phyloP scores from a whole-genome alignment of 176 grass and related monocot species.

The Eleusine indica region DNA sequence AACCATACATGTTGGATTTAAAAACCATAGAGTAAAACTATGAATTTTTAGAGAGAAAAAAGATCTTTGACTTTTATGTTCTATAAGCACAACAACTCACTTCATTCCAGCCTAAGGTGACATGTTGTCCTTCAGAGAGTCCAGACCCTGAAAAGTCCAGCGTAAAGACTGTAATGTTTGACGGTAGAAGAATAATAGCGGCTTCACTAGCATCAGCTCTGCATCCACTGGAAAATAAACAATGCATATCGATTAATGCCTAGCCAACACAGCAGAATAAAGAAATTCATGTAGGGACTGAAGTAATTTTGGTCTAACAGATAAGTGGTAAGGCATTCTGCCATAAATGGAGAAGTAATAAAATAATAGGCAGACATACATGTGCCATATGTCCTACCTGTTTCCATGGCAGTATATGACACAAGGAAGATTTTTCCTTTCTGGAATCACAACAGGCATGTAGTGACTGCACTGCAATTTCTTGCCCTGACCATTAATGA shows the following conservation, averaged over 20 bases:
- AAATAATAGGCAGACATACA: background rate
- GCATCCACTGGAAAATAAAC: slow-evolving; percentile 94
- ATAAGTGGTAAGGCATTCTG: background rate
- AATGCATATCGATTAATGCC: slow-evolving; percentile 49
- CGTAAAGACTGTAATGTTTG: slow-evolving; percentile 97
- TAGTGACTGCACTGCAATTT: slow-evolving; percentile 97
- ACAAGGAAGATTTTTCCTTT: slow-evolving; percentile 91
- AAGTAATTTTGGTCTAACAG: background rate
- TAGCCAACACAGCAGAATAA: slow-evolving; percentile 28
- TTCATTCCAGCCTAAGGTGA: slow-evolving; percentile 98
- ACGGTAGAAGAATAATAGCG: slow-evolving; percentile 96
- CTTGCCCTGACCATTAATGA: slow-evolving; percentile 88
- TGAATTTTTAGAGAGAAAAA: slow-evolving; percentile 25
- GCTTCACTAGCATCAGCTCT: slow-evolving; percentile 99
- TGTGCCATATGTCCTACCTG: slow-evolving; percentile 55
- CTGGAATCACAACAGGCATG: slow-evolving; percentile 73
- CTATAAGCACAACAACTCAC: slow-evolving; percentile 53
- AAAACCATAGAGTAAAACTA: slow-evolving; percentile 11
- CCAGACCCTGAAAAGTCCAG: slow-evolving; percentile 99
- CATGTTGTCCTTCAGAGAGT: slow-evolving; percentile 98
- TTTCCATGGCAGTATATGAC: slow-evolving; percentile 99
- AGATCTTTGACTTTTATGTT: background rate
- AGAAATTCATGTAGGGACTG: slow-evolving; percentile 6
- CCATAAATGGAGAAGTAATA: background rate
- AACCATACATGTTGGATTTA: background rate